These are phyloP conservation scores for Tetragonia tetragonoides DNA, from an alignment of 148 eudicot genomes.

Conservation along the genomic window DNA sequence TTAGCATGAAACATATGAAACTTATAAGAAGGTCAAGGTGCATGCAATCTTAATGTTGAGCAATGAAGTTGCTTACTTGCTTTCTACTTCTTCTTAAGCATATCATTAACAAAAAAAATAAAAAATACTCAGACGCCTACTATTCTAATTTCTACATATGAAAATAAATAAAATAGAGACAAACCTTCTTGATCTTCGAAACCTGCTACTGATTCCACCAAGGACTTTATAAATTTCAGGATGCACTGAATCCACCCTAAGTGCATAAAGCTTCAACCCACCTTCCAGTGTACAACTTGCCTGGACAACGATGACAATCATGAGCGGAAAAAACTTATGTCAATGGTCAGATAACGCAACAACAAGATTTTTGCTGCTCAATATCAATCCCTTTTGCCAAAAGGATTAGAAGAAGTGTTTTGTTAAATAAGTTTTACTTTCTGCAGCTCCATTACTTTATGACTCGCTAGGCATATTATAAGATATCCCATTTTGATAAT, in stretches of 20 bases:
- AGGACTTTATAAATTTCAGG: conserved; percentile 97
- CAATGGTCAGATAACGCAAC: conserved; percentile 9
- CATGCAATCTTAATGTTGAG: neutral
- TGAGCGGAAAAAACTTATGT: conserved; percentile 20
- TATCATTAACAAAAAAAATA: too few relatives aligned
- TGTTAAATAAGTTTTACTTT: too few relatives aligned
- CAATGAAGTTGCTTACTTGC: neutral
- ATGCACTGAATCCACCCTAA: conserved; percentile 94
- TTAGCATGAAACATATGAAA: neutral
- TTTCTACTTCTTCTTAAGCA: too few relatives aligned
- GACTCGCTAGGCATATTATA: too few relatives aligned
- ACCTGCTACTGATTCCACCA: conserved; percentile 90
- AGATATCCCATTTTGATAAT: too few relatives aligned
- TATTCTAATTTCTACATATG: neutral
- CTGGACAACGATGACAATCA: conserved; percentile 21
- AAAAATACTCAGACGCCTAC: too few relatives aligned
- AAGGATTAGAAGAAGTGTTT: too few relatives aligned
- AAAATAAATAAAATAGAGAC: neutral
- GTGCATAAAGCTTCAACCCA: conserved; percentile 90
- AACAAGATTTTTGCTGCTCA: too few relatives aligned
- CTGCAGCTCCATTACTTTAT: too few relatives aligned
- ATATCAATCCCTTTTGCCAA: too few relatives aligned
- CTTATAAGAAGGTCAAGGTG: too few relatives aligned
- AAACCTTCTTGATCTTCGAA: conserved; percentile 66
- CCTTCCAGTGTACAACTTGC: conserved; percentile 98